Base-by-base conservation (phyloP, 331 rosid genomes). In the Cydonia oblonga region DNA sequence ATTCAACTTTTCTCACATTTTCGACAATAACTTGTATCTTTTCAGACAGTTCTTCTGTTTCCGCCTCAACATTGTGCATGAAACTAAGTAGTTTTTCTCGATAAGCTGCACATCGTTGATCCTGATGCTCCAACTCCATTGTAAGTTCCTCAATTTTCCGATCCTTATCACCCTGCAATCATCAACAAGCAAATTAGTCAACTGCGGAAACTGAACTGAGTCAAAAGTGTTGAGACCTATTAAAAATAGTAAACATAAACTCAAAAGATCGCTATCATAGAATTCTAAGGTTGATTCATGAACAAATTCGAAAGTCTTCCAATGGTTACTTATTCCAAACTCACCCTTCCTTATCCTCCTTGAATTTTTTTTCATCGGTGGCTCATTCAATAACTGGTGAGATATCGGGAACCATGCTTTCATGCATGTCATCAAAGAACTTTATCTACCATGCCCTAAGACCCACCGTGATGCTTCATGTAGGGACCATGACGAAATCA, bases 1-100 rank as follows among this genome's bases (percentile, higher is more conserved):
- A 86, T 83, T 90, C 96, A n/a, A 88, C 88, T 76, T 76, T 83
- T 80, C 79, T 84, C 57, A 90, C 73, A 75, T 80, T 90, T 73
- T 84, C 91, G 51, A 90, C 75, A 46, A 84, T 77, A 42, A 61
- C 81, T 83, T 84, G 84, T 79, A 84, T 79, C 84, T 83, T 90
- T 40, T 70, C 73, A 28, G 93, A 84, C 61, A 90, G 81, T 67
- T 83, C 93, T 44, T 81, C 90, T 22, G 91, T 83, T 78, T 86
- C 84, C 29, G 76, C 87, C 73, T 86, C 93, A 24, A 88, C 76
- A 75, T 76, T 82, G 60, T 81, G 83, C 70, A 86, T 86, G 74
- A 90, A 88, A 83, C 82, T 28, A 13, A 88, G 40, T 11, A 90
- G 79, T 62, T 81, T 86, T 78, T 83, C 91, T 79, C 90, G 75